Base-by-base conservation (phyloP, 1,139 yeast species). In the Geotrichum armillariae region DNA sequence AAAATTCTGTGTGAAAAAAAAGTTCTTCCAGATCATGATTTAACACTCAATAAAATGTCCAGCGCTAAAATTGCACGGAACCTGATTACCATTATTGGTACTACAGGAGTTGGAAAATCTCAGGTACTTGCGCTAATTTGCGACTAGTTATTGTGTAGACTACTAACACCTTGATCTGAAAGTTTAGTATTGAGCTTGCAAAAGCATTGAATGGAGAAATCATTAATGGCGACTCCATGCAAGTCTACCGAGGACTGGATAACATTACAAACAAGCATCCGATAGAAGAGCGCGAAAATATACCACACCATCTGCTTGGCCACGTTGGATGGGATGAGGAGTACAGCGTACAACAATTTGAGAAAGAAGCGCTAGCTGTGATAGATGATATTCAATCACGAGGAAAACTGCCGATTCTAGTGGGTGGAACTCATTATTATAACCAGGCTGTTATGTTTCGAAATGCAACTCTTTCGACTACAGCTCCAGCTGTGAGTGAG, bases 41-140 rank as follows among this genome's bases (percentile, higher is more conserved):
- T 11, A 25, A 47, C 20, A 37, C 29, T 11, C 8, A n/a, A 25
- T 23, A 22, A 14, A 20, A 40, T 65, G 62, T 47, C 47, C 6
- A 22, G 36, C 36, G 16, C 27, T 11, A 38, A 37, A 23, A 22
- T 46, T n/a, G 45, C 43, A 33, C 39, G 45, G 22, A 68, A 66
- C 51, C 65, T 88, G 9, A 76, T 87, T 27, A 81, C 88, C 25
- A 80, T 88, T n/a, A 87, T 88, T 6, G 99, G 99, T 0, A 91
- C 97, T 34, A 93, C 99, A 0, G 99, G 99, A 0, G 98, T 90
- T n/a, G 99, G 99, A 0, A 93, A 93, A 64, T 91, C 97, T 0
- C 88, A 90, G 61, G 77, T 82, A 61, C 65, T 65, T 9, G 56
- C 53, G 2, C n/a, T 12, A 36, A 12, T 8, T n/a, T 18, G 16